Conservation (phyloP, 768 basidiomycete species). For the Suillus brevipes region DNA sequence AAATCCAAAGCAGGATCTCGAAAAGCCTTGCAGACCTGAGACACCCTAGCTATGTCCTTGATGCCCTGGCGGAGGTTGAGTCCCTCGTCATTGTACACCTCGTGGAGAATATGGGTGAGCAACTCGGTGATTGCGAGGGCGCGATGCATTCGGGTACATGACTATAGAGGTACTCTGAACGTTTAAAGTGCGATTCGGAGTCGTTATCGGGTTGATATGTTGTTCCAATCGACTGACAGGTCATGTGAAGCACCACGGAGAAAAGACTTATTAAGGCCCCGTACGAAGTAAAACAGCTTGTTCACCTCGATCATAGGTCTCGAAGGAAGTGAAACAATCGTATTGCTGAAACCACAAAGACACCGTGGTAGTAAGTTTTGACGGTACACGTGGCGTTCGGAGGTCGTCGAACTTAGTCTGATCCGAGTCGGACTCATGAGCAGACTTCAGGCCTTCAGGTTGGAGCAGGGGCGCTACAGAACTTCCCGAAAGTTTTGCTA, state of each 20-base stretch:
- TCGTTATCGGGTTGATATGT: background rate
- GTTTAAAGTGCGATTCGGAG: background rate
- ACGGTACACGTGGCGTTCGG: too few relatives aligned
- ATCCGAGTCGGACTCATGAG: too few relatives aligned
- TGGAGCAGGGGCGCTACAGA: too few relatives aligned
- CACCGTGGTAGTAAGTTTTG: too few relatives aligned
- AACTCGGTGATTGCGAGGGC: constrained; percentile 4
- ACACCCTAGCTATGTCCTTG: constrained; percentile 1
- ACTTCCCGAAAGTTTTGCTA: too few relatives aligned
- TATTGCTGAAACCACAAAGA: background rate
- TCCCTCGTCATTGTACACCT: background rate
- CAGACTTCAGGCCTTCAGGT: too few relatives aligned
- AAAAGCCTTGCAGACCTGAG: constrained; percentile 1
- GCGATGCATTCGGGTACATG: constrained; percentile 4
- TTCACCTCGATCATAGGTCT: background rate
- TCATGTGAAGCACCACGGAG: background rate
- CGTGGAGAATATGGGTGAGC: background rate
- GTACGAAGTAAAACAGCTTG: background rate
- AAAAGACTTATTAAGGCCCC: background rate
- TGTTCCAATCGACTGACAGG: background rate
- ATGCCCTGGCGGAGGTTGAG: background rate
- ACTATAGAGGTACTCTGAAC: background rate
- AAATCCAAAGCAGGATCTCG: constrained; percentile 2
- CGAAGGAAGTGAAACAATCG: background rate
- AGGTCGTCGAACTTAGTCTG: too few relatives aligned